phyloP scores from a whole-genome alignment of 495 filamentous ascomycete species.

The Halenospora varia region DNA sequence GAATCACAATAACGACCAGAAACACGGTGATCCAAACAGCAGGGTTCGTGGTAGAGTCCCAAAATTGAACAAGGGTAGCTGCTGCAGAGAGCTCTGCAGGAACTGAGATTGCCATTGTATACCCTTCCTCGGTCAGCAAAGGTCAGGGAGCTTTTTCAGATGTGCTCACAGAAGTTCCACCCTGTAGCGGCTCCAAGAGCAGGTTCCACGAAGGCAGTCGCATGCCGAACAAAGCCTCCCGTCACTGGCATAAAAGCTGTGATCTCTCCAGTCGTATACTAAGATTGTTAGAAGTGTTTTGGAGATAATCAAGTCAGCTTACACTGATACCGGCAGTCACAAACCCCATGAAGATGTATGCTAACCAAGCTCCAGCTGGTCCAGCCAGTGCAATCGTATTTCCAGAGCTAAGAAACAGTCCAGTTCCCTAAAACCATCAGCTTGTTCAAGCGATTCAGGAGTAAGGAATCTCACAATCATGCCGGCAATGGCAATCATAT shows the following conservation, averaged over 20 bases:
- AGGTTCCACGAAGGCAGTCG: conserved; percentile 71
- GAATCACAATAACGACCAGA: conserved; percentile 47
- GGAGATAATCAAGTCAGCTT: background rate
- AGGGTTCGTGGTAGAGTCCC: conserved; percentile 19
- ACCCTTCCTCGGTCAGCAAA: background rate
- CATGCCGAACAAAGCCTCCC: conserved; percentile 60
- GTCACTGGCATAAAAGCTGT: conserved; percentile 64
- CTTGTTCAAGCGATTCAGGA: conserved; percentile 26
- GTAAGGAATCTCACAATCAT: conserved; percentile 68
- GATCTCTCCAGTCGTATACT: conserved; percentile 39
- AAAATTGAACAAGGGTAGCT: conserved; percentile 15
- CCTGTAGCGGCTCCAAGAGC: conserved; percentile 80
- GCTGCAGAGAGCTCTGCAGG: conserved; percentile 12
- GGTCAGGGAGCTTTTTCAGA: background rate
- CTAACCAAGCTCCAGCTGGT: conserved; percentile 47
- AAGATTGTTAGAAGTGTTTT: background rate
- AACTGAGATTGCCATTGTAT: conserved; percentile 10
- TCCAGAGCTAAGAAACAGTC: conserved; percentile 49
- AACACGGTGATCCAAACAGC: conserved; percentile 52
- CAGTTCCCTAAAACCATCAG: conserved; percentile 45
- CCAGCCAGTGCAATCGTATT: conserved; percentile 41
- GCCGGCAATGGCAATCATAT: conserved; percentile 80
- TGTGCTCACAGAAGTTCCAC: conserved; percentile 61
- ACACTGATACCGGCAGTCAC: conserved; percentile 37
- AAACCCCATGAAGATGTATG: conserved; percentile 45